Conservation (phyloP, 2,329 filamentous ascomycete genomes). For the Aspergillus neoniger region DNA sequence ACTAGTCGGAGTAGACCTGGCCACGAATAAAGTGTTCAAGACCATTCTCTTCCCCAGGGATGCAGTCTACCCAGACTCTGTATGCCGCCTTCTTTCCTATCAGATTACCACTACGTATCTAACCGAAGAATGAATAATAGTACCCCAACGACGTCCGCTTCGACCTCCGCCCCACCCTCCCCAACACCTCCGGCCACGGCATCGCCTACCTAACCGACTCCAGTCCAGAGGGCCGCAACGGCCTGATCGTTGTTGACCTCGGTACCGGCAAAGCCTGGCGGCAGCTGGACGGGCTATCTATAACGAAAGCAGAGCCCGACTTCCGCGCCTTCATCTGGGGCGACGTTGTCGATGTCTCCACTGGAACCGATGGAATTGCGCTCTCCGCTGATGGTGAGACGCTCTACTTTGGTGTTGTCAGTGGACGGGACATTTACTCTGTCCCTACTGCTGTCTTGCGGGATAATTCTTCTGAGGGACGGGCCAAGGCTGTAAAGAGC, state of each 20-base stretch:
- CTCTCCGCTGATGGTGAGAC: neutral
- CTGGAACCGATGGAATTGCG: neutral
- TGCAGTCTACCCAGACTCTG: neutral
- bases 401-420: neutral
- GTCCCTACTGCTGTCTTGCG: neutral
- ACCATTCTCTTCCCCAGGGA: neutral
- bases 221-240: neutral
- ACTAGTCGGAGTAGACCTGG: neutral
- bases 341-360: neutral
- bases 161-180: neutral
- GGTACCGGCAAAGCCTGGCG: neutral
- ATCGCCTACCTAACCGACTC: neutral
- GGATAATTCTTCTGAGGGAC: neutral
- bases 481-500: neutral
- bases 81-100: neutral
- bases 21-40: neutral
- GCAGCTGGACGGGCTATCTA: neutral
- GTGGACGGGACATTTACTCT: neutral
- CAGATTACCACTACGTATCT: neutral
- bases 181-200: neutral
- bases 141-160: conserved; percentile 2
- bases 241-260: neutral
- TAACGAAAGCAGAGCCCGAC: neutral
- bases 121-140: neutral
- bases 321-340: neutral